phyloP scores from a whole-genome alignment of 2,329 filamentous ascomycete species.

The Apiospora aurea region DNA sequence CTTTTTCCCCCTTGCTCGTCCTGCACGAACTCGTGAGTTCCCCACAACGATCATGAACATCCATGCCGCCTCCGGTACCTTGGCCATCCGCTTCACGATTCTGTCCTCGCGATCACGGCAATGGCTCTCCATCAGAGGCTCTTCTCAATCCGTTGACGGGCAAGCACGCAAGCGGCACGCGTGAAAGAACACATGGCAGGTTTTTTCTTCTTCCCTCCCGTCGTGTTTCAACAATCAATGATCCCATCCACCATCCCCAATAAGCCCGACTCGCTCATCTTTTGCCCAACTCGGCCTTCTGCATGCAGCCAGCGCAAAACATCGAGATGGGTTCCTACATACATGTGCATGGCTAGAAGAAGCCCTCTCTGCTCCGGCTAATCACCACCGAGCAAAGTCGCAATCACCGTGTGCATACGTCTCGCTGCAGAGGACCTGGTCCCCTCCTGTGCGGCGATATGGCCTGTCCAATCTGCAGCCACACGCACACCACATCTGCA shows the following conservation, averaged over 20 bases:
- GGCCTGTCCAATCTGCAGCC: conserved; percentile 20
- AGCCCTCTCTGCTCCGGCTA: not conserved
- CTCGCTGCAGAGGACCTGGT: conserved; percentile 1
- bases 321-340: conserved; percentile 22
- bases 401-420: conserved; percentile 1
- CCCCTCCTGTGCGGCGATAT: not conserved
- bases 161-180: not conserved
- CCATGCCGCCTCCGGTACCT: not conserved
- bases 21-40: not conserved
- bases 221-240: not conserved
- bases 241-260: not conserved
- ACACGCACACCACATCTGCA: conserved; percentile 5
- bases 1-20: not conserved
- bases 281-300: conserved; percentile 9
- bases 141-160: not conserved
- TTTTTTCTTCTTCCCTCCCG: not conserved
- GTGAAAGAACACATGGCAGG: conserved; percentile 2
- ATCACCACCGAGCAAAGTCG: conserved; percentile 5
- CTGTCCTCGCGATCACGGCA: conserved; percentile 10
- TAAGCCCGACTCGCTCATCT: conserved; percentile 1
- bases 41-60: conserved; percentile 1
- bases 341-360: conserved; percentile 14
- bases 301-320: conserved; percentile 12
- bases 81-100: conserved; percentile 9
- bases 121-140: not conserved